Percentiles rank a stretch among this genome's conserved stretches.
Evolutionary conservation across 768 basidiomycete genomes (phyloP).

Genomic region (Macrolepiota fuliginosa): DNA sequence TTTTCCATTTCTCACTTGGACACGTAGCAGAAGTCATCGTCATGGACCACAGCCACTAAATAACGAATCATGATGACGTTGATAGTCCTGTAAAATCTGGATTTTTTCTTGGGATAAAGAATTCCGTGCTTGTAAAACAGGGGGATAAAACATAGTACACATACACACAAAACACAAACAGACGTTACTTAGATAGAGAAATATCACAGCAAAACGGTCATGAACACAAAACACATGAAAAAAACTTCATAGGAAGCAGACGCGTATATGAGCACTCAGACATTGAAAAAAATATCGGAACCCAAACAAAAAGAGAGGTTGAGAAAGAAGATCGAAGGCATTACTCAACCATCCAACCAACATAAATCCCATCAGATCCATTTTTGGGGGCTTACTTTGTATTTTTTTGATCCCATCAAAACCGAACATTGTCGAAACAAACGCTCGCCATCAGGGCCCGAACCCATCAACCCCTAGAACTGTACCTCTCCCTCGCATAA

Average conservation of each 20-base stretch:
- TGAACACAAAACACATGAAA: too few species aligned
- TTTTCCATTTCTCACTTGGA: too few species aligned
- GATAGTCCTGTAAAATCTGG: background rate
- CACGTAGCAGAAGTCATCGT: too few species aligned
- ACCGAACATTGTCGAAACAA: background rate
- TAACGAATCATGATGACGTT: too few species aligned
- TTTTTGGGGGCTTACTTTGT: background rate
- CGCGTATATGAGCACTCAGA: background rate
- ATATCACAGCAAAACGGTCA: background rate
- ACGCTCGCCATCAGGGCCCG: background rate
- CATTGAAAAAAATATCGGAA: too few species aligned
- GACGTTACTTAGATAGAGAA: background rate
- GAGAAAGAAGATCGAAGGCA: background rate
- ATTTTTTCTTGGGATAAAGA: background rate
- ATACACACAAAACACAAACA: background rate
- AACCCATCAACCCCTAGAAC: background rate
- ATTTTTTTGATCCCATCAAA: background rate
- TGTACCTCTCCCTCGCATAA: background rate
- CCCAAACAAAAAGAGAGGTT: too few species aligned
- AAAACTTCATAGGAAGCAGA: too few species aligned
- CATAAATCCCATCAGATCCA: too few species aligned
- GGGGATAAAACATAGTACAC: background rate
- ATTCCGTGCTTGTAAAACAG: background rate
- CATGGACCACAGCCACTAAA: too few species aligned
- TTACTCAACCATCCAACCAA: too few species aligned